Percentiles rank a stretch among this genome's conserved stretches.
These are phyloP conservation scores for Boletus sensibilis DNA, from an alignment of 768 basidiomycete species.

Conservation along the genomic window DNA sequence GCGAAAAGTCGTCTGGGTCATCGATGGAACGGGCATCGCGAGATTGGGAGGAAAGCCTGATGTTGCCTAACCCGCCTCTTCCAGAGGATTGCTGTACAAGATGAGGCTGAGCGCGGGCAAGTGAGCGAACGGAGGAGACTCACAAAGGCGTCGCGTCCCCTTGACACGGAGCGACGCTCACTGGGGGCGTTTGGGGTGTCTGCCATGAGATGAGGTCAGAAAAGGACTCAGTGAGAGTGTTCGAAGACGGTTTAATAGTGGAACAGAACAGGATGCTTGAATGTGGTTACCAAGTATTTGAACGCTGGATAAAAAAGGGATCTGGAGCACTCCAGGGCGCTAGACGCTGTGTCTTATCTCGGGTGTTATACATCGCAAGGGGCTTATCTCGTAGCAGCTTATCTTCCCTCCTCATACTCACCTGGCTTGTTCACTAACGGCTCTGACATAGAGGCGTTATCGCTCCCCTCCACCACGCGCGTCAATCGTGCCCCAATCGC, in stretches of 20 bases:
- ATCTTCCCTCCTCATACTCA: conserved; percentile 13
- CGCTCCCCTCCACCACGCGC: conserved; percentile 8
- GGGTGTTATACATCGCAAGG: conserved; percentile 14
- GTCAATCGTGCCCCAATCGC: conserved; percentile 20
- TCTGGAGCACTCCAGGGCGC: no score
- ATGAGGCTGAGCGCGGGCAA: background rate
- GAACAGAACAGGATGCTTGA: no score
- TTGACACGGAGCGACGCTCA: conserved; percentile 50
- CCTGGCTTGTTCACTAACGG: conserved; percentile 17
- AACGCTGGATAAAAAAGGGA: no score
- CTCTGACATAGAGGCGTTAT: conserved; percentile 1
- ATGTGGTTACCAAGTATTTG: no score
- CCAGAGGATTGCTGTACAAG: conserved; percentile 52
- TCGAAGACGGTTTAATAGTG: background rate
- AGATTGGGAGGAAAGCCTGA: conserved; percentile 48
- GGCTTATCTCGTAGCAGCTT: conserved; percentile 21
- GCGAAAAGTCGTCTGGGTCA: conserved; percentile 53
- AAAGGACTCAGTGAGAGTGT: no score
- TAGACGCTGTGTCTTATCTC: conserved; percentile 17
- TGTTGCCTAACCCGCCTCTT: conserved; percentile 69
- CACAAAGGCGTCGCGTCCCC: conserved; percentile 60
- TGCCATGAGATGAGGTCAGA: conserved; percentile 23
- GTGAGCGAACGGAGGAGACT: conserved; percentile 23
- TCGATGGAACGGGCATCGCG: conserved; percentile 42
- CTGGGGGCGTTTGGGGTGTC: conserved; percentile 15